A percentile compares a stretch with the other conserved stretches of the same genome.
phyloP scores from a whole-genome alignment of 208 protist species.

The Wallacemonas sp. region DNA sequence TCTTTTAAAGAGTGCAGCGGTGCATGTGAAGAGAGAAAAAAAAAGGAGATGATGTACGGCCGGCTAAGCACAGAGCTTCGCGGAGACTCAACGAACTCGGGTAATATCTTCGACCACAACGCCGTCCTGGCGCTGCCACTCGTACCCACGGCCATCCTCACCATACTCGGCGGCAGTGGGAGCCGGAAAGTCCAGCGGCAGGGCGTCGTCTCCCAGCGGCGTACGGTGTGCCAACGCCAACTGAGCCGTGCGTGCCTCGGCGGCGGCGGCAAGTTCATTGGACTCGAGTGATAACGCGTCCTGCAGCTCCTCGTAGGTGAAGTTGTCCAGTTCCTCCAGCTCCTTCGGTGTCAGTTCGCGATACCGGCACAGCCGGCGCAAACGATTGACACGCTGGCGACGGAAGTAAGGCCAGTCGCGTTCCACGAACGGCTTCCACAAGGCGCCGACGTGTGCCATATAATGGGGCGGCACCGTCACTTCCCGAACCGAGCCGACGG shows the following conservation, averaged over 20 bases:
- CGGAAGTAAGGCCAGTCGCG: conserved; percentile 90
- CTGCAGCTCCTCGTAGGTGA: conserved; percentile 84
- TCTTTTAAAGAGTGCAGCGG: no score
- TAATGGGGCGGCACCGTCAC: conserved; percentile 85
- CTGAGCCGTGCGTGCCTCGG: conserved; percentile 34
- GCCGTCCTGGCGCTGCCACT: no score
- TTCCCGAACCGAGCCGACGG: conserved; percentile 83
- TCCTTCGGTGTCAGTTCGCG: conserved; percentile 80
- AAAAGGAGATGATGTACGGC: background rate
- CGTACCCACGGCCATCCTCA: no score
- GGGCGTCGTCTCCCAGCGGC: conserved; percentile 14
- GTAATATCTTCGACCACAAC: conserved; percentile 56
- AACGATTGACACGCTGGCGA: conserved; percentile 62
- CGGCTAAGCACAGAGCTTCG: no score
- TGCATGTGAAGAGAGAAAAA: background rate
- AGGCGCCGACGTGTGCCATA: conserved; percentile 44
- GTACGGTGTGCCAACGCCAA: conserved; percentile 12
- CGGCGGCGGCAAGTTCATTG: conserved; percentile 47
- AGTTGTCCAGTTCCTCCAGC: conserved; percentile 84
- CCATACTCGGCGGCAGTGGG: background rate
- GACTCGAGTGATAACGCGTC: conserved; percentile 70
- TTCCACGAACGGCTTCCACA: conserved; percentile 87
- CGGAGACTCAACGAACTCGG: background rate
- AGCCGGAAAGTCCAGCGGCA: conserved; percentile 36
- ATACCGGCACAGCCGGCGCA: conserved; percentile 57